These are phyloP conservation scores for Vitis hybrid DNA, from an alignment of 177 flowering plant genomes.

Conservation along the genomic window DNA sequence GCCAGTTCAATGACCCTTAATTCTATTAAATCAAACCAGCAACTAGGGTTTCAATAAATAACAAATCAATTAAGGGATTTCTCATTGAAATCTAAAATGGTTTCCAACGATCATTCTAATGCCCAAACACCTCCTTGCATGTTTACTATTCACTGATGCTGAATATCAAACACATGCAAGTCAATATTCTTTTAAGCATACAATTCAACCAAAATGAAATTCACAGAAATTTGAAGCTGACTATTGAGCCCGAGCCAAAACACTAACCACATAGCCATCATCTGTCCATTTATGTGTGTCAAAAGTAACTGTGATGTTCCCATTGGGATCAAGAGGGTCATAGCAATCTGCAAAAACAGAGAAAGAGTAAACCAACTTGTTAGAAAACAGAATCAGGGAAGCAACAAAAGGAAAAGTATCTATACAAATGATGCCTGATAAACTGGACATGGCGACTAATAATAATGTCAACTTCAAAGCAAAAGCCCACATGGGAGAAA, in stretches of 20 bases:
- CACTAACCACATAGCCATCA: slow-evolving; percentile 54
- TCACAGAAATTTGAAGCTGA: no score
- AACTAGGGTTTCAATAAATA: background rate
- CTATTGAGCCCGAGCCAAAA: background rate
- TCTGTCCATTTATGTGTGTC: slow-evolving; percentile 34
- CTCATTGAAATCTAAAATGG: no score
- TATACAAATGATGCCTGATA: slow-evolving; percentile 28
- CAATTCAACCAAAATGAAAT: no score
- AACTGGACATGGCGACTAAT: slow-evolving; percentile 20
- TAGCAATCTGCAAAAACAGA: slow-evolving; percentile 48
- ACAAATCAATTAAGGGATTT: background rate
- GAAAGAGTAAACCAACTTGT: background rate
- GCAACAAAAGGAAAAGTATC: background rate
- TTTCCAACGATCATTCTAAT: no score
- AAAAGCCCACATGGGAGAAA: slow-evolving; percentile 7
- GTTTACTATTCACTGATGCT: no score
- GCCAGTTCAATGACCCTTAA: no score
- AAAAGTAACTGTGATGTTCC: slow-evolving; percentile 58
- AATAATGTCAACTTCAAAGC: slow-evolving; percentile 15
- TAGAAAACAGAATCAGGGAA: background rate
- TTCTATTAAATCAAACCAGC: no score
- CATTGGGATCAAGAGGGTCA: slow-evolving; percentile 68
- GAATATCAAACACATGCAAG: no score
- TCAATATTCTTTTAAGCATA: no score
- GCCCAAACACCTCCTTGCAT: no score